Evolutionary conservation across 331 rosid genomes (phyloP).

Genomic region (Quercus phellos): DNA sequence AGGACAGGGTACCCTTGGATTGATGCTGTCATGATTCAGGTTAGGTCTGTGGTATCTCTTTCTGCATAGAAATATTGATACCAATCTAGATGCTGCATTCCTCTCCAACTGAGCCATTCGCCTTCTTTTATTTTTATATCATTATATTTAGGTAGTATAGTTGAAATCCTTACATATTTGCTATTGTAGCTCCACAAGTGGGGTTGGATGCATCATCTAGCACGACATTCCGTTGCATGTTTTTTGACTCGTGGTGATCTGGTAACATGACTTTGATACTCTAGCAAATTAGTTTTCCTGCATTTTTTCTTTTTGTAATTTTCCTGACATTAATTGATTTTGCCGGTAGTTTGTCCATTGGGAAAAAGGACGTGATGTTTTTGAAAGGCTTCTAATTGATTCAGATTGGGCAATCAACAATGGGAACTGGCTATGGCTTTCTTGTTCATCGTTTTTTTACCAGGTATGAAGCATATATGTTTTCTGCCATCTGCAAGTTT

Average conservation of each 20-base stretch:
- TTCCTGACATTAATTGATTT: constrained; percentile 14
- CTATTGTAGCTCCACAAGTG: constrained; percentile 73
- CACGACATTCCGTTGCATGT: constrained; percentile 90
- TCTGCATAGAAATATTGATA: neutral
- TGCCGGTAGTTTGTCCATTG: constrained; percentile 73
- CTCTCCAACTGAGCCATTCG: neutral
- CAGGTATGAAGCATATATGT: constrained; percentile 47
- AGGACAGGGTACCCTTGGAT: constrained; percentile 98
- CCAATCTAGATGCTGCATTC: constrained; percentile 1
- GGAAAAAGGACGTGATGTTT: constrained; percentile 94
- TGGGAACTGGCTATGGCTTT: constrained; percentile 97
- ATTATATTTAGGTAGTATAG: neutral
- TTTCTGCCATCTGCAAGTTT: constrained; percentile 2
- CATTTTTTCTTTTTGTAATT: neutral
- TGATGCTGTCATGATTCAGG: constrained; percentile 94
- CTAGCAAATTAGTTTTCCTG: neutral
- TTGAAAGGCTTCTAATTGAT: constrained; percentile 91
- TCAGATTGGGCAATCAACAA: constrained; percentile 95
- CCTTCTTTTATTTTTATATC: constrained; percentile 2
- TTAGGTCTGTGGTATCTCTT: constrained; percentile 31
- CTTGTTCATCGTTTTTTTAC: constrained; percentile 89
- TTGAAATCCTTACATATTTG: constrained; percentile 15
- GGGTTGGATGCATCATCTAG: constrained; percentile 99
- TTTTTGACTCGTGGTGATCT: constrained; percentile 92
- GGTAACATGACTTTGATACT: constrained; percentile 37